Conservation (phyloP, 805 yeast genomes). For the Kazachstania africana region DNA sequence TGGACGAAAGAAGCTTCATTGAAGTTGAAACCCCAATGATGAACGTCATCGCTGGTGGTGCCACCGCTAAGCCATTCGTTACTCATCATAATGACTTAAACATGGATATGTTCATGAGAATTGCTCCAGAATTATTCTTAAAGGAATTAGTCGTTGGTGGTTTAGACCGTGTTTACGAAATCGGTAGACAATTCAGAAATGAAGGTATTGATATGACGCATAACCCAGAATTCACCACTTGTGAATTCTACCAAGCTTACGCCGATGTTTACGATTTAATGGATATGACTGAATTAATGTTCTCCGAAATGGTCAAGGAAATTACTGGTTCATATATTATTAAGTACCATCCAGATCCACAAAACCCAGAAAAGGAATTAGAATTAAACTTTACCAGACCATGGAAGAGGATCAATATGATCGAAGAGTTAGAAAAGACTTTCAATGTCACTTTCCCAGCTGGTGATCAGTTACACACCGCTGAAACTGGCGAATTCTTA, state of each 20-base stretch:
- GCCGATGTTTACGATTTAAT: slow-evolving; percentile 94
- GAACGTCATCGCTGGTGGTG: slow-evolving; percentile 99
- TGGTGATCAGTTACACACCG: slow-evolving; percentile 89
- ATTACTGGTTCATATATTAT: slow-evolving; percentile 83
- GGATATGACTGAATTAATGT: slow-evolving; percentile 82
- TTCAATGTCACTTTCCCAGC: slow-evolving; percentile 87
- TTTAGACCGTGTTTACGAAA: slow-evolving; percentile 94
- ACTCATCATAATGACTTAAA: slow-evolving; percentile 95
- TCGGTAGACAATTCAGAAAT: slow-evolving; percentile 97
- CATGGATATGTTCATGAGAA: slow-evolving; percentile 95
- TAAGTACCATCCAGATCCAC: slow-evolving; percentile 88
- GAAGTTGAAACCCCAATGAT: slow-evolving; percentile 99
- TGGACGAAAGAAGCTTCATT: slow-evolving; percentile 73
- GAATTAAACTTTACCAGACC: slow-evolving; percentile 88
- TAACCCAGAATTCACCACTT: slow-evolving; percentile 97
- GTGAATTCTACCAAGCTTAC: slow-evolving; percentile 96
- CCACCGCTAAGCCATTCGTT: slow-evolving; percentile 95
- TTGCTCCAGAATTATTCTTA: slow-evolving; percentile 94
- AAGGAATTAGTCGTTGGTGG: slow-evolving; percentile 98
- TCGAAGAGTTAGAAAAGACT: slow-evolving; percentile 83
- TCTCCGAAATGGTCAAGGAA: slow-evolving; percentile 94
- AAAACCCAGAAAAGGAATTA: slow-evolving; percentile 71
- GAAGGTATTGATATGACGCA: slow-evolving; percentile 98
- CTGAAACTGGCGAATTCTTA: slow-evolving; percentile 84
- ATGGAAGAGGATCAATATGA: slow-evolving; percentile 98